A percentile compares a stretch with the other conserved stretches of the same genome.
phyloP scores from a whole-genome alignment of 192 early-diverging fungal genomes.

The Backusella tuberculispora region DNA sequence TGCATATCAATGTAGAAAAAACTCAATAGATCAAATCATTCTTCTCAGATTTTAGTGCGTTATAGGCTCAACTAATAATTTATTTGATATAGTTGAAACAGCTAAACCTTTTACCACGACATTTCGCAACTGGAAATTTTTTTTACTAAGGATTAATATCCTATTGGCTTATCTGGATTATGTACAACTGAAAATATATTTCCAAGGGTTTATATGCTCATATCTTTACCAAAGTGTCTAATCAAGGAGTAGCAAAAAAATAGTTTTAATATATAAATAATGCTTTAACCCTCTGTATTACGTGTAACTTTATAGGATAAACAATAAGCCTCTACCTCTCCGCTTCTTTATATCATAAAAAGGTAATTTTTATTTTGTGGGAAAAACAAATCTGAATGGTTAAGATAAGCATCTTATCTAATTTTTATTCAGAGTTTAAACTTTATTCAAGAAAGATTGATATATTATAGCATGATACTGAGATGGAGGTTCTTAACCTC shows the following conservation, averaged over 20 bases:
- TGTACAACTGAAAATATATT: background rate
- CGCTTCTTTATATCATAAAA: background rate
- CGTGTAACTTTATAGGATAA: background rate
- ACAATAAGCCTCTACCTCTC: background rate
- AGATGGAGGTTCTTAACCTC: background rate
- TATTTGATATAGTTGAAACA: too few relatives aligned
- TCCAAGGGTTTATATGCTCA: background rate
- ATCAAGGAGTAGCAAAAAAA: too few relatives aligned
- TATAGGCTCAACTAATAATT: too few relatives aligned
- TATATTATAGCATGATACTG: background rate
- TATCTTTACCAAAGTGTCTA: too few relatives aligned
- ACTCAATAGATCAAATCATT: too few relatives aligned
- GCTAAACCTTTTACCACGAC: too few relatives aligned
- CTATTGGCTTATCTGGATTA: background rate
- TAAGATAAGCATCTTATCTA: background rate
- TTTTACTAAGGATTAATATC: background rate
- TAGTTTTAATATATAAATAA: too few relatives aligned
- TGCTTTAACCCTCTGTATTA: background rate
- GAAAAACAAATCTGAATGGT: background rate
- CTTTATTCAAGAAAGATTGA: background rate
- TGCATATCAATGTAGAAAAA: too few relatives aligned
- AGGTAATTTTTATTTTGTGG: background rate
- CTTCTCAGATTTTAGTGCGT: too few relatives aligned
- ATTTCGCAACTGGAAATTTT: too few relatives aligned
- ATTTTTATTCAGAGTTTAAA: background rate